These are phyloP conservation scores for Cryptosporidium baileyi DNA, from an alignment of 169 alveolate species.

Conservation along the genomic window DNA sequence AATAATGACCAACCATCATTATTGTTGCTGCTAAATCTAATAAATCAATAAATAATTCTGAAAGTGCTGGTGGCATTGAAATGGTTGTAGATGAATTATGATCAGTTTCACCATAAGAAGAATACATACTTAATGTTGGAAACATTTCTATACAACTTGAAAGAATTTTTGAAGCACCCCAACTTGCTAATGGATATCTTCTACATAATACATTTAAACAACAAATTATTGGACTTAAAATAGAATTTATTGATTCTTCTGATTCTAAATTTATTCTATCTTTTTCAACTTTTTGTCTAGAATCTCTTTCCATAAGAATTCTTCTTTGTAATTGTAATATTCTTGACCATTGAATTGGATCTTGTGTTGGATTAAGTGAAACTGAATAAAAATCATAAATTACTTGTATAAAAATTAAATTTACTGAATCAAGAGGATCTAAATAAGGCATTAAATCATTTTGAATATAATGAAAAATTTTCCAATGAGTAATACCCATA, in stretches of 20 bases:
- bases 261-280: not conserved
- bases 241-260: constrained; percentile 22
- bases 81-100: not conserved
- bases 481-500: constrained; percentile 65
- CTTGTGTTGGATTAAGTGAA: constrained; percentile 58
- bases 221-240: constrained; percentile 44
- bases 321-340: constrained; percentile 57
- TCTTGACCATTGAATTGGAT: constrained; percentile 68
- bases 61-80: constrained; percentile 52
- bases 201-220: constrained; percentile 53
- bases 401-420: constrained; percentile 20
- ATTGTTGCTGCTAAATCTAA: constrained; percentile 65
- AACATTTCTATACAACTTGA: constrained; percentile 68
- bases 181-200: constrained; percentile 66
- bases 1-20: constrained; percentile 65
- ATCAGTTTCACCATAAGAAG: constrained; percentile 59
- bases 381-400: constrained; percentile 55
- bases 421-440: constrained; percentile 58
- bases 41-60: constrained; percentile 61
- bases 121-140: constrained; percentile 63
- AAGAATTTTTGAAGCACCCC: constrained; percentile 68
- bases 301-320: constrained; percentile 48
- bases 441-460: constrained; percentile 6
- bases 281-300: not conserved
- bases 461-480: constrained; percentile 28